These are phyloP conservation scores for Fusarium proliferatum DNA, from an alignment of 2,329 filamentous ascomycete genomes.

Conservation along the genomic window DNA sequence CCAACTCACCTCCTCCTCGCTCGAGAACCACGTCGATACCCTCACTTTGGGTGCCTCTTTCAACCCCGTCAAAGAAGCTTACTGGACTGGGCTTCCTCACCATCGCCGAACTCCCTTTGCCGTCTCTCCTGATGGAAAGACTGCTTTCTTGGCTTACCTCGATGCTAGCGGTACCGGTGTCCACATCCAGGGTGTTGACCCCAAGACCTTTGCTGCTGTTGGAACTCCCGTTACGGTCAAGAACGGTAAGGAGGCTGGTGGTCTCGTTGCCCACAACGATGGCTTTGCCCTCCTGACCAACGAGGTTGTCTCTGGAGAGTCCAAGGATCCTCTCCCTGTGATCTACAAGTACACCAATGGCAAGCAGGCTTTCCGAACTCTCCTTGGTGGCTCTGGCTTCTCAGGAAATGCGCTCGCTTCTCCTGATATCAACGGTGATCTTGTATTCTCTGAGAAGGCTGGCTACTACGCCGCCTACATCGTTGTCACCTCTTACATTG, in stretches of 20 bases:
- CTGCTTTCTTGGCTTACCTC: slow-evolving; percentile 70
- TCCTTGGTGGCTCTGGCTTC: slow-evolving; percentile 67
- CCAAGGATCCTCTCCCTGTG: slow-evolving; percentile 64
- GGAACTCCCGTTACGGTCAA: slow-evolving; percentile 63
- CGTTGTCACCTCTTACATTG: slow-evolving; percentile 68
- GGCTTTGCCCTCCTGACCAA: slow-evolving; percentile 72
- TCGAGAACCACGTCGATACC: slow-evolving; percentile 52
- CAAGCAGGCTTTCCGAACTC: slow-evolving; percentile 67
- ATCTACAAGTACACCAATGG: slow-evolving; percentile 69
- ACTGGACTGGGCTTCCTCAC: slow-evolving; percentile 71
- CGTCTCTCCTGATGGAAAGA: slow-evolving; percentile 69
- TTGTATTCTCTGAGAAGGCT: slow-evolving; percentile 67
- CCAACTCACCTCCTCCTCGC: slow-evolving; percentile 41
- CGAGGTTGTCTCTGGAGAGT: slow-evolving; percentile 62
- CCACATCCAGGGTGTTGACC: slow-evolving; percentile 67
- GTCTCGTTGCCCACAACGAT: slow-evolving; percentile 71
- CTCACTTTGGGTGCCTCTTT: slow-evolving; percentile 63
- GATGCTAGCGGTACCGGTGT: slow-evolving; percentile 66
- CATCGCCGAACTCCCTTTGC: slow-evolving; percentile 72
- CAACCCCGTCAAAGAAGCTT: slow-evolving; percentile 67
- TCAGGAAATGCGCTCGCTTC: slow-evolving; percentile 61
- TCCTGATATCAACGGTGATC: slow-evolving; percentile 71
- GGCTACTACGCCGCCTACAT: slow-evolving; percentile 71
- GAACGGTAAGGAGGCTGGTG: slow-evolving; percentile 68
- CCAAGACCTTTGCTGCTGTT: slow-evolving; percentile 63